Percentiles rank a stretch among this genome's conserved stretches.
These are phyloP conservation scores for Allomyces macrogynus DNA, from an alignment of 192 early-diverging fungal genomes.

Conservation along the genomic window DNA sequence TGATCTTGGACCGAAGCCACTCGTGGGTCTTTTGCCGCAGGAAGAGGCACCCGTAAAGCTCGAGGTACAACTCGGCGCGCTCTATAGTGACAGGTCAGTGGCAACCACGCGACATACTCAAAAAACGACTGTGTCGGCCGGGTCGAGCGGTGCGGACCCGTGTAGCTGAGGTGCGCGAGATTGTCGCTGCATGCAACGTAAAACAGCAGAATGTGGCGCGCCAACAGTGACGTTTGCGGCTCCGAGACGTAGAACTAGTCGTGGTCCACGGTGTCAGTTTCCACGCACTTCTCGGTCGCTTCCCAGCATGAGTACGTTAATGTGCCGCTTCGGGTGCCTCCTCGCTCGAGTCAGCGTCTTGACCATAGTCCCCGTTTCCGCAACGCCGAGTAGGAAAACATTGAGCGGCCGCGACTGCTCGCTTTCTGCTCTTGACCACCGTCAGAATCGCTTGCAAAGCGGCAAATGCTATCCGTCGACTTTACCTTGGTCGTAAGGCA, in stretches of 20 bases:
- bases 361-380: slow-evolving; percentile 23
- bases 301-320: slow-evolving; percentile 4
- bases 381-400: slow-evolving; percentile 20
- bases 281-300: background rate
- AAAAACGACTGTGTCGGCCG: slow-evolving; percentile 3
- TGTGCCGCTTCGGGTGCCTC: slow-evolving; percentile 9
- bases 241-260: slow-evolving; percentile 33
- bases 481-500: background rate
- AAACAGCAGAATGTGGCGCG: slow-evolving; percentile 23
- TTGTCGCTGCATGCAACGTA: slow-evolving; percentile 13
- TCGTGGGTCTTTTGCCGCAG: slow-evolving; percentile 18
- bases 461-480: background rate
- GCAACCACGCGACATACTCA: background rate
- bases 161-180: slow-evolving; percentile 6
- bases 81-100: slow-evolving; percentile 6
- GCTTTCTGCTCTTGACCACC: background rate
- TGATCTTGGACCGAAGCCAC: slow-evolving; percentile 7
- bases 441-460: too few species aligned
- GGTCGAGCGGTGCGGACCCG: background rate
- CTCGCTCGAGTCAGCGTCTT: slow-evolving; percentile 18
- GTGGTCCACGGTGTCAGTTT: background rate
- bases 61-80: slow-evolving; percentile 22
- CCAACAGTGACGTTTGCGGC: slow-evolving; percentile 18
- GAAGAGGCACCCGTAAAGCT: slow-evolving; percentile 28
- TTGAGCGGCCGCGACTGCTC: slow-evolving; percentile 5